phyloP scores from a whole-genome alignment of 257 asterid species.

The Paraleonurus japonicus region DNA sequence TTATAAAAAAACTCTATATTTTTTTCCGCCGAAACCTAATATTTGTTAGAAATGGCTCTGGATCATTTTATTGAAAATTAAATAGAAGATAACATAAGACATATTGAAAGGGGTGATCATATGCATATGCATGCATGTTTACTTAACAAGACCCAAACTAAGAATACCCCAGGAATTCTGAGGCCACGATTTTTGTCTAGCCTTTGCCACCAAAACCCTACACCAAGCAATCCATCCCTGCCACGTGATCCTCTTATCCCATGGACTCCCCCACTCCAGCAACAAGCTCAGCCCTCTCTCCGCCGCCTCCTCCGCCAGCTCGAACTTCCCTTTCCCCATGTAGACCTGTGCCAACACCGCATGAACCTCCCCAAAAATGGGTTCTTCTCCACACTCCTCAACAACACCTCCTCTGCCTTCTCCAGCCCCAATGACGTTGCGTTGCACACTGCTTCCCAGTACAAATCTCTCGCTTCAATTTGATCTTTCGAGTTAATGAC shows the following conservation, averaged over 20 bases:
- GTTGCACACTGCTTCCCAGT: conserved; percentile 78
- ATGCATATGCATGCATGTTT: too few relatives aligned
- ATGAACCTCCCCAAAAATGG: conserved; percentile 67
- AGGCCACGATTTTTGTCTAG: conserved; percentile 72
- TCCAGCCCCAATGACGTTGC: conserved; percentile 46
- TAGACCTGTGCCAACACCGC: conserved; percentile 70
- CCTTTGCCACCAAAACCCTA: conserved; percentile 64
- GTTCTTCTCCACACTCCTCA: conserved; percentile 59
- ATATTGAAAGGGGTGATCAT: too few relatives aligned
- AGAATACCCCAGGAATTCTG: conserved; percentile 55
- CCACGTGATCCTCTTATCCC: conserved; percentile 98
- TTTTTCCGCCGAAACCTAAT: too few relatives aligned
- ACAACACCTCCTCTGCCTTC: conserved; percentile 51
- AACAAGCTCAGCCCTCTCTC: conserved; percentile 63
- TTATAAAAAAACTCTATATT: too few relatives aligned
- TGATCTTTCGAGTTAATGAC: conserved; percentile 51
- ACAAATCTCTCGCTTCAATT: conserved; percentile 60
- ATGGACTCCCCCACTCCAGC: conserved; percentile 89
- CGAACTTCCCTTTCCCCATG: conserved; percentile 51
- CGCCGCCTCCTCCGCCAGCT: conserved; percentile 61
- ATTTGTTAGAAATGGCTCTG: too few relatives aligned
- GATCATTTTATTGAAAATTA: too few relatives aligned
- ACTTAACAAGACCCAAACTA: conserved; percentile 69
- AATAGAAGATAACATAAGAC: too few relatives aligned
- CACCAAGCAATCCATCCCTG: conserved; percentile 92